Base-by-base conservation (phyloP, 148 eudicot species). In the Rhododendron ferrugineum region DNA sequence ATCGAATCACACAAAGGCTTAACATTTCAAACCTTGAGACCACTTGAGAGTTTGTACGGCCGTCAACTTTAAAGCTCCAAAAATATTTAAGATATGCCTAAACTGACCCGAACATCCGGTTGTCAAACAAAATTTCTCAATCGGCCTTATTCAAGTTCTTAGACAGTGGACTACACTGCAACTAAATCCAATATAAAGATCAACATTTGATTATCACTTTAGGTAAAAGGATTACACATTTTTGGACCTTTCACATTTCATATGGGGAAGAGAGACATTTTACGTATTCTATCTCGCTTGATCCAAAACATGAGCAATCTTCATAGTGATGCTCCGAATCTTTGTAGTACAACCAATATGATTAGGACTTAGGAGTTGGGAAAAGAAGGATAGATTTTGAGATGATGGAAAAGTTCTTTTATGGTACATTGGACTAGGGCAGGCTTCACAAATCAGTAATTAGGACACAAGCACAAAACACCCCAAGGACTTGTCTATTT, bases 391-490 rank as follows among this genome's bases (percentile, higher is more conserved):
- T 6, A 14, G 20, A 23, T 22, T 28, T 13, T 50, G 66, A 75
- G 80, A 13, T 37, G 85, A 84, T 54, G 26, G 85, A 84, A 81
- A 52, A 54, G 80, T 22, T 80, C 74, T 84, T 84, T 75, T 40
- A 75, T 54, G 80, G 83, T 37, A 81, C 72, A 36, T 20, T 20
- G 47, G 60, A 23, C 18, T 5, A 16, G 1, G 62, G 49, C 34
- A 34, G 54, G 40, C 32, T 1, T 81, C 73, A 62, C 11, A 60
- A 50, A 50, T 66, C 49, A 52, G 15, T 50, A 11, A 40, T 10
- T 83, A 28, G 32, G 58, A 36, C 76, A 34, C 83, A 81, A 4
- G 22, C 16, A 85, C 83, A 54, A 14, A 37, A 30, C 20, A 3
- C 36, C 54, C 72, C 37, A 58, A 32, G n/a, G 20, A 20, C 6